Evolutionary conservation across 495 filamentous ascomycete species (phyloP).

Genomic region (Penicillium arizonense): DNA sequence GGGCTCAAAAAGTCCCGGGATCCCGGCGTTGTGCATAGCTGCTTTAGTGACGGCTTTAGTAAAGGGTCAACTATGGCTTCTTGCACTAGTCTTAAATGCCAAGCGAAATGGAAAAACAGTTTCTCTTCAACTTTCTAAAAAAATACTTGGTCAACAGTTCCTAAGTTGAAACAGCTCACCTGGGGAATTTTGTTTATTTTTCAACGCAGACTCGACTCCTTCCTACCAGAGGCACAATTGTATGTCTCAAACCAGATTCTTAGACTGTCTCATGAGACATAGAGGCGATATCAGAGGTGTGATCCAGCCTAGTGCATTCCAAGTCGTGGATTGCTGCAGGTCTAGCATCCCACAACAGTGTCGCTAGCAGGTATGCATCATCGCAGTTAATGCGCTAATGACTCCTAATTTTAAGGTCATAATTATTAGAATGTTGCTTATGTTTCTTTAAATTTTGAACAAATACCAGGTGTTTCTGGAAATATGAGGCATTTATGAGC

Average conservation of each 20-base stretch:
- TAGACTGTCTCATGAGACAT: background rate
- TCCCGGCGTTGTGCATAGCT: background rate
- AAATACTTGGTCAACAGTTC: background rate
- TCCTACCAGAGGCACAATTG: background rate
- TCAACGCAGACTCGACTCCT: background rate
- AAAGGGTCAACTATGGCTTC: background rate
- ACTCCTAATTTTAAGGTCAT: background rate
- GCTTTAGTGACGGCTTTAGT: background rate
- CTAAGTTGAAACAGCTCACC: background rate
- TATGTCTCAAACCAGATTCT: background rate
- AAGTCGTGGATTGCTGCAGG: constrained; percentile 13
- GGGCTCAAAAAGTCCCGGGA: background rate
- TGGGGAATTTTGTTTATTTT: background rate
- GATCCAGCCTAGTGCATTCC: background rate
- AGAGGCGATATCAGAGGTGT: background rate
- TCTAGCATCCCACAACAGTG: constrained; percentile 1
- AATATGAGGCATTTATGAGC: constrained; percentile 1
- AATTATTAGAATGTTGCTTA: background rate
- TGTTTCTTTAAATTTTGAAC: constrained; percentile 5
- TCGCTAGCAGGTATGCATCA: constrained; percentile 12
- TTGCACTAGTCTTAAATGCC: background rate
- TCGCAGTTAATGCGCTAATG: constrained; percentile 14
- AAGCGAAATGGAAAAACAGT: too few species aligned
- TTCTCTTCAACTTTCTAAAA: too few species aligned
- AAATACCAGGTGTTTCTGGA: constrained; percentile 7